phyloP scores from a whole-genome alignment of 495 filamentous ascomycete species.

The Tetracladium setigerum region DNA sequence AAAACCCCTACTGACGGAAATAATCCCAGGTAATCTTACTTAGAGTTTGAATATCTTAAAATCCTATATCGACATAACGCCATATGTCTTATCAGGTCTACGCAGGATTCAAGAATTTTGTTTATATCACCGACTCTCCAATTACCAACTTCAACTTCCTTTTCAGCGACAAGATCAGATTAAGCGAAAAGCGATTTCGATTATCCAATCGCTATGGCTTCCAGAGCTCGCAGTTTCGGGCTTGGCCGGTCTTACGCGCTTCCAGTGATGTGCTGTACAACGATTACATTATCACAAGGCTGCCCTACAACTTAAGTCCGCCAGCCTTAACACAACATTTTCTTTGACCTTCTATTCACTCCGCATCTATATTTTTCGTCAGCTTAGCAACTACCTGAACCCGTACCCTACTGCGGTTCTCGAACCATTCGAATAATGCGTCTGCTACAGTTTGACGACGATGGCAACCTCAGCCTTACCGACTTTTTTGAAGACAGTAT shows the following conservation, averaged over 20 bases:
- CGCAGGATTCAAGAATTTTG: slow-evolving; percentile 1
- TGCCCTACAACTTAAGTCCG: slow-evolving; percentile 12
- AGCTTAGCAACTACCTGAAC: slow-evolving; percentile 6
- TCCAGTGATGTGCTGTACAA: slow-evolving; percentile 10
- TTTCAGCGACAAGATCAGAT: slow-evolving; percentile 10
- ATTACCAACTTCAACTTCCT: slow-evolving; percentile 6
- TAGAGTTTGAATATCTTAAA: no score
- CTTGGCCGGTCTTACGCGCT: slow-evolving; percentile 13
- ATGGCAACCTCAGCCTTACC: slow-evolving; percentile 9
- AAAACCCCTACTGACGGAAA: no score
- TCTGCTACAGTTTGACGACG: slow-evolving; percentile 1
- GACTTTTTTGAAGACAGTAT: slow-evolving; percentile 3
- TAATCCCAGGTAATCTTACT: no score
- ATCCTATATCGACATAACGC: no score
- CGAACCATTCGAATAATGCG: slow-evolving; percentile 11
- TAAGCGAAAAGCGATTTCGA: slow-evolving; percentile 2
- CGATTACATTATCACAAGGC: slow-evolving; percentile 12
- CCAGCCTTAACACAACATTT: slow-evolving; percentile 13
- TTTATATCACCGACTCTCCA: no score
- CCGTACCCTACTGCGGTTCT: slow-evolving; percentile 3
- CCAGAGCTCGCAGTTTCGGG: slow-evolving; percentile 1
- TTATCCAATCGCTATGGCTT: slow-evolving; percentile 7
- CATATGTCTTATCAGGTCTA: no score
- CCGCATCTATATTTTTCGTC: slow-evolving; percentile 10
- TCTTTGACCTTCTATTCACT: slow-evolving; percentile 7